phyloP scores from a whole-genome alignment of 768 basidiomycete genomes.

The Naganishia onofrii region DNA sequence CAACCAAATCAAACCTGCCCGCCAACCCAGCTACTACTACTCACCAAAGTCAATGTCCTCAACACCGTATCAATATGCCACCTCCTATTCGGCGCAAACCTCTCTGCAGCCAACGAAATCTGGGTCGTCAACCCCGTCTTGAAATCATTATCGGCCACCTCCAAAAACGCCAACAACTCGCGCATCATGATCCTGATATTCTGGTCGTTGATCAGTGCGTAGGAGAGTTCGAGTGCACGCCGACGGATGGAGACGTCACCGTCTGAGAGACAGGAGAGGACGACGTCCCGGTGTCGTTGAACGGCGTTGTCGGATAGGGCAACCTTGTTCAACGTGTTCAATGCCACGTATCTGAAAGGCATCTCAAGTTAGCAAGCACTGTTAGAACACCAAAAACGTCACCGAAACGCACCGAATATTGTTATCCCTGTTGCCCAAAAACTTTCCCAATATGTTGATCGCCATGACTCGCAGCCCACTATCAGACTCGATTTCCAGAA shows the following conservation, averaged over 20 bases:
- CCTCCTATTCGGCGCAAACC: constrained; percentile 93
- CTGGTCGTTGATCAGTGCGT: constrained; percentile 90
- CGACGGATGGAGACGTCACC: constrained; percentile 98
- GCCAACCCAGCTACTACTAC: too few species aligned
- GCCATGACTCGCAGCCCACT: constrained; percentile 96
- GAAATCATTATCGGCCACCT: constrained; percentile 98
- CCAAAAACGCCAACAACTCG: constrained; percentile 91
- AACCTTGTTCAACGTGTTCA: constrained; percentile 97
- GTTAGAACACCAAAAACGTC: background rate
- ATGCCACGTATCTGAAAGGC: constrained; percentile 77
- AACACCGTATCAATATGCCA: constrained; percentile 99
- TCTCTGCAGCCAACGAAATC: constrained; percentile 89
- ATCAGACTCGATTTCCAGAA: constrained; percentile 96
- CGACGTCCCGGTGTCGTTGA: constrained; percentile 94
- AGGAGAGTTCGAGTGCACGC: constrained; percentile 91
- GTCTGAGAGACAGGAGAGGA: constrained; percentile 98
- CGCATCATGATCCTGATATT: constrained; percentile 89
- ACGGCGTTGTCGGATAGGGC: constrained; percentile 97
- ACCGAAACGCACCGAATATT: constrained; percentile 75
- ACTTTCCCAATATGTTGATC: constrained; percentile 98
- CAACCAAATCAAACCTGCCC: too few species aligned
- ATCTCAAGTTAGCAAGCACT: background rate
- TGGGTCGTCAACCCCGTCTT: constrained; percentile 97
- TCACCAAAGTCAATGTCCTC: constrained; percentile 81
- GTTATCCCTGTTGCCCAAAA: constrained; percentile 94